phyloP scores from a whole-genome alignment of 2,329 filamentous ascomycete species.

The Macrophomina pseudophaseolina region DNA sequence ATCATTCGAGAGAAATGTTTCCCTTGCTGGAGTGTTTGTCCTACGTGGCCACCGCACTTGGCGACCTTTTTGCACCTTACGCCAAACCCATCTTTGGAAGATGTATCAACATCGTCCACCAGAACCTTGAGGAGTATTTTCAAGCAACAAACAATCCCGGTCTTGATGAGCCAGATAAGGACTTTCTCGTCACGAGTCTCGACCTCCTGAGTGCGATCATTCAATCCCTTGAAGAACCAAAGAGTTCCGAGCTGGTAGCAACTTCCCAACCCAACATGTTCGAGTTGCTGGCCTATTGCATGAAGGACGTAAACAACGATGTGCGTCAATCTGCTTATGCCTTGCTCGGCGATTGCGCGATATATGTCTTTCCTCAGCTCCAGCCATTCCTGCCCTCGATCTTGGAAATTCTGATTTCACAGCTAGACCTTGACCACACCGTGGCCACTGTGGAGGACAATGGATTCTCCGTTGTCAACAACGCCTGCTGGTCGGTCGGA shows the following conservation, averaged over 20 bases:
- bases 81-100: slow-evolving; percentile 84
- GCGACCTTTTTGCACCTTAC: slow-evolving; percentile 81
- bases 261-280: slow-evolving; percentile 84
- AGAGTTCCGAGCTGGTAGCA: slow-evolving; percentile 77
- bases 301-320: slow-evolving; percentile 89
- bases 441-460: slow-evolving; percentile 80
- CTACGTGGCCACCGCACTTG: slow-evolving; percentile 87
- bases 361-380: slow-evolving; percentile 85
- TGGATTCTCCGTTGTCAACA: slow-evolving; percentile 93
- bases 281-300: slow-evolving; percentile 85
- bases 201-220: slow-evolving; percentile 93
- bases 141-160: slow-evolving; percentile 70
- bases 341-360: slow-evolving; percentile 90
- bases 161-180: slow-evolving; percentile 86
- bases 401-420: slow-evolving; percentile 80
- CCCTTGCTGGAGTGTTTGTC: slow-evolving; percentile 95
- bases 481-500: slow-evolving; percentile 95
- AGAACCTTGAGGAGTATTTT: slow-evolving; percentile 82
- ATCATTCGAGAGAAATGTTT: slow-evolving; percentile 92
- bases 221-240: slow-evolving; percentile 77
- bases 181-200: slow-evolving; percentile 93
- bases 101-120: slow-evolving; percentile 89
- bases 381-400: slow-evolving; percentile 74
- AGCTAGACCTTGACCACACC: slow-evolving; percentile 76
- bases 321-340: slow-evolving; percentile 96